Percentiles rank a stretch among this genome's conserved stretches.
phyloP scores from a whole-genome alignment of 768 basidiomycete genomes.

The Mycena vulgaris region DNA sequence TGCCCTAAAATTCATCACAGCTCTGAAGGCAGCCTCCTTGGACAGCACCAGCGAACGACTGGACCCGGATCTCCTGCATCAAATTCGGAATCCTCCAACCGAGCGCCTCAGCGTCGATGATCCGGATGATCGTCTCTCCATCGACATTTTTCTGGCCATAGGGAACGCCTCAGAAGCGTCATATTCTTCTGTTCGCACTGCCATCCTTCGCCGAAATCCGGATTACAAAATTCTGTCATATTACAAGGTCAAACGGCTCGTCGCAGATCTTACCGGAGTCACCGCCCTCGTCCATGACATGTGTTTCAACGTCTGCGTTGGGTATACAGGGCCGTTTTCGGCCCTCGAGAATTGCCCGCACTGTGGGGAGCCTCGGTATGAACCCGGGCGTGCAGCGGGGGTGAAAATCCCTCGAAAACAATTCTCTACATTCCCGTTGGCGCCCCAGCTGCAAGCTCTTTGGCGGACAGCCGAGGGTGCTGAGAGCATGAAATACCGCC shows the following conservation, averaged over 20 bases:
- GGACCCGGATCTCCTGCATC: neutral
- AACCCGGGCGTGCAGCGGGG: neutral
- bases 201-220: neutral
- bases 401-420: neutral
- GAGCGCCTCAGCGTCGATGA: neutral
- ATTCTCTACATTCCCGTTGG: neutral
- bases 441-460: neutral
- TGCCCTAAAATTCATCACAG: slow-evolving; percentile 39
- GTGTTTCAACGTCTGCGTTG: neutral
- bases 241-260: neutral
- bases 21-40: neutral
- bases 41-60: neutral
- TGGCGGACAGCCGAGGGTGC: neutral
- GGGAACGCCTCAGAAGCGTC: neutral
- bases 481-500: neutral
- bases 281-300: neutral
- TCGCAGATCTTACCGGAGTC: neutral
- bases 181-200: neutral
- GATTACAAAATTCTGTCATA: neutral
- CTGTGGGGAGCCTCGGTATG: neutral
- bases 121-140: neutral
- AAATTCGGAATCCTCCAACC: neutral
- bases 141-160: neutral
- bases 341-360: neutral
- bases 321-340: neutral